phyloP scores from a whole-genome alignment of 2,329 filamentous ascomycete genomes.

The Mycosphaerella sp. region DNA sequence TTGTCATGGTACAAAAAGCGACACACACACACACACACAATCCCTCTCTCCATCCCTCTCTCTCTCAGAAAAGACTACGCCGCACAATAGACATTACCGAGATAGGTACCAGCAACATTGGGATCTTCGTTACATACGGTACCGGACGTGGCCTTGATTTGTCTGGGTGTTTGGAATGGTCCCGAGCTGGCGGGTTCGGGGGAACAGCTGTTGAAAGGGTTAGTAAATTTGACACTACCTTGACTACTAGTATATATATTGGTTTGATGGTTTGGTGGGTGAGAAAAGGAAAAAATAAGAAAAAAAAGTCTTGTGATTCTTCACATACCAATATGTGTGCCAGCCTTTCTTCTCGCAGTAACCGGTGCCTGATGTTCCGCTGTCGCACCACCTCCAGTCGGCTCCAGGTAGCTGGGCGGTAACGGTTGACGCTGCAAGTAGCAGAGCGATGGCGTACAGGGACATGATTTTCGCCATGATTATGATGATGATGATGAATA shows the following conservation, averaged over 20 bases:
- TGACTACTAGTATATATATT: no score
- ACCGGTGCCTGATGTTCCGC: slow-evolving; percentile 1
- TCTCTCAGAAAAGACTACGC: background rate
- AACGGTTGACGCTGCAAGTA: background rate
- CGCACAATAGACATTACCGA: slow-evolving; percentile 1
- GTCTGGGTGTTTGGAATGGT: background rate
- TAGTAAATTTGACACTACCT: background rate
- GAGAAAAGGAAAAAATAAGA: background rate
- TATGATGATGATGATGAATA: background rate
- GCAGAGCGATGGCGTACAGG: background rate
- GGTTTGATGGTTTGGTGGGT: background rate
- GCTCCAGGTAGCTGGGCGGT: slow-evolving; percentile 2
- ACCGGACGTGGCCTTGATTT: no score
- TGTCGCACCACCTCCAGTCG: background rate
- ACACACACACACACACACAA: no score
- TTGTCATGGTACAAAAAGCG: no score
- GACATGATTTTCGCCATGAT: background rate
- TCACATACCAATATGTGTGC: slow-evolving; percentile 1
- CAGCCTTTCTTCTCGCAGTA: slow-evolving; percentile 2
- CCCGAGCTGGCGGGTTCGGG: background rate
- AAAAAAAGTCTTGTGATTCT: no score
- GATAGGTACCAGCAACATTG: slow-evolving; percentile 2
- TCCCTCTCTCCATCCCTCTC: no score
- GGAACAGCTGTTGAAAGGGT: background rate
- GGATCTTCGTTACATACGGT: background rate